phyloP scores from a whole-genome alignment of 441 rosid species.

The Gossypium laxum region DNA sequence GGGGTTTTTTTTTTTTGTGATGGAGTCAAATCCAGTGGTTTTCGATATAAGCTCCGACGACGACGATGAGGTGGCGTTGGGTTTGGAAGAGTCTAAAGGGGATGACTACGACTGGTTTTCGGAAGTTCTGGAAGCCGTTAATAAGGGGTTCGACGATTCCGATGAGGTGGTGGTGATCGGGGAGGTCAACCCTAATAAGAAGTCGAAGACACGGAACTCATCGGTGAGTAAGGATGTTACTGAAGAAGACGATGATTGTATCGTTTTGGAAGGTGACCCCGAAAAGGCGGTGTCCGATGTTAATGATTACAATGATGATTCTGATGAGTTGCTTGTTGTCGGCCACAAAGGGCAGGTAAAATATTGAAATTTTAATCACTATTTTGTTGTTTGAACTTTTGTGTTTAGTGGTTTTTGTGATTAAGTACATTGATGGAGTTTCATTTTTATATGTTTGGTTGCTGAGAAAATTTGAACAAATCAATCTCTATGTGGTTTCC shows the following conservation, averaged over 20 bases:
- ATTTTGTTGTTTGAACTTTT: neutral
- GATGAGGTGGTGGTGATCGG: conserved; percentile 54
- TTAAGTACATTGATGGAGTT: neutral
- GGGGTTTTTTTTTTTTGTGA: neutral
- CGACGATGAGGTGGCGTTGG: conserved; percentile 34
- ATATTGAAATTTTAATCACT: neutral
- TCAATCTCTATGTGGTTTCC: neutral
- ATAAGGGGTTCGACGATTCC: conserved; percentile 22
- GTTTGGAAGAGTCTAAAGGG: conserved; percentile 19
- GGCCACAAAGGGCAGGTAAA: conserved; percentile 74
- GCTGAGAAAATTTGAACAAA: neutral
- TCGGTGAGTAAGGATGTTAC: conserved; percentile 10
- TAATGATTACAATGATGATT: conserved; percentile 16
- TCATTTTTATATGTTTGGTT: neutral
- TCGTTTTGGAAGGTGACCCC: conserved; percentile 63
- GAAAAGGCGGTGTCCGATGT: conserved; percentile 31
- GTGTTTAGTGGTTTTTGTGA: neutral
- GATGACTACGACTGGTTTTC: conserved; percentile 36
- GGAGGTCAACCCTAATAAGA: conserved; percentile 34
- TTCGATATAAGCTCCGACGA: conserved; percentile 74
- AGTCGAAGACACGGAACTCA: conserved; percentile 21
- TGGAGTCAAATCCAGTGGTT: conserved; percentile 27
- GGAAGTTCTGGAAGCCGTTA: conserved; percentile 15
- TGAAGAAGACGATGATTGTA: conserved; percentile 58
- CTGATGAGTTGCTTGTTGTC: conserved; percentile 57